Conservation (phyloP, 768 basidiomycete species). For the Tulasnella sp. region DNA sequence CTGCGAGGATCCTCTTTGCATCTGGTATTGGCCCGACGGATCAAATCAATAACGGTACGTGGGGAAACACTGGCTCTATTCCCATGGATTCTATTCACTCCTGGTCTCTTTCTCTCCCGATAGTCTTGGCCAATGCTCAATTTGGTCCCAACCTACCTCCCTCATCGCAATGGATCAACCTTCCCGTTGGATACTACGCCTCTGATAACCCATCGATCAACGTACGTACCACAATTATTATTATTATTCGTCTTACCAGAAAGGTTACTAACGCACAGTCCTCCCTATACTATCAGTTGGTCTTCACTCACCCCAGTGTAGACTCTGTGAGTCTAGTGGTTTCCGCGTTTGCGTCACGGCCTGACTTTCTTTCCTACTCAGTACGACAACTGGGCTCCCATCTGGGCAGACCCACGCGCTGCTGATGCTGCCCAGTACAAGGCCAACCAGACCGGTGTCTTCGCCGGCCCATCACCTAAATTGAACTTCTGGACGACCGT, state of each 20-base stretch:
- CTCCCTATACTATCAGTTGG: slow-evolving; percentile 25
- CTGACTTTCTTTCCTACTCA: no score
- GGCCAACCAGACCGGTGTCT: slow-evolving; percentile 40
- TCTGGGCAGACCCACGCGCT: slow-evolving; percentile 42
- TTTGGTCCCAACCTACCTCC: slow-evolving; percentile 41
- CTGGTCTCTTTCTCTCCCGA: slow-evolving; percentile 28
- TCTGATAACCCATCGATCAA: slow-evolving; percentile 57
- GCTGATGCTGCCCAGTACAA: slow-evolving; percentile 49
- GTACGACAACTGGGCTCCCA: slow-evolving; percentile 52
- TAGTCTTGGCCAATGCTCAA: slow-evolving; percentile 37
- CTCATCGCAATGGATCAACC: slow-evolving; percentile 40
- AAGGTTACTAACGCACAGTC: no score
- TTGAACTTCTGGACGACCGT: slow-evolving; percentile 53
- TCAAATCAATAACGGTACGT: slow-evolving; percentile 23
- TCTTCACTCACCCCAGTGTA: slow-evolving; percentile 52
- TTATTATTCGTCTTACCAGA: no score
- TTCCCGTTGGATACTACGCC: slow-evolving; percentile 44
- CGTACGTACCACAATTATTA: no score
- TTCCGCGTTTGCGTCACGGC: background rate
- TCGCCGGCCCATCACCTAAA: slow-evolving; percentile 42
- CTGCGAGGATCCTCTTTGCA: slow-evolving; percentile 11
- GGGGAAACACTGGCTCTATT: no score
- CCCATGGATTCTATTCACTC: no score
- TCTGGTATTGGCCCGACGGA: slow-evolving; percentile 42
- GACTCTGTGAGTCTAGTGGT: slow-evolving; percentile 24